phyloP scores from a whole-genome alignment of 2,329 filamentous ascomycete species.

The Paecilomyces niveus region DNA sequence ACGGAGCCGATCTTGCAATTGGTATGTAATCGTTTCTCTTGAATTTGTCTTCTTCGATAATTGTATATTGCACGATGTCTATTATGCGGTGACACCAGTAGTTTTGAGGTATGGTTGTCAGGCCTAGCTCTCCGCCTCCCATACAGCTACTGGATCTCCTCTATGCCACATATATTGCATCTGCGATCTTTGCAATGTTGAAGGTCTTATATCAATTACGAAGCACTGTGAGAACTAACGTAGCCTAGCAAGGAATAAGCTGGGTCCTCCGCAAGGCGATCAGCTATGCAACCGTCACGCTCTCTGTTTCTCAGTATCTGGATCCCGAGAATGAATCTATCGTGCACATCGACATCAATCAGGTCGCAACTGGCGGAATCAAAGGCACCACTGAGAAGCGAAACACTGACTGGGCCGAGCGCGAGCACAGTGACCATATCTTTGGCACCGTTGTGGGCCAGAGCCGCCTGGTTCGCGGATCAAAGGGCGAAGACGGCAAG shows the following conservation, averaged over 20 bases:
- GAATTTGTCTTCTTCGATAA: not conserved
- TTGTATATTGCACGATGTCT: not conserved
- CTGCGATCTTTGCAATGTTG: not conserved
- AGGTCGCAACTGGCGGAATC: conserved; percentile 64
- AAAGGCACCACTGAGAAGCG: conserved; percentile 57
- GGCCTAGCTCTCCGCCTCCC: not conserved
- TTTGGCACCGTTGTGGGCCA: conserved; percentile 66
- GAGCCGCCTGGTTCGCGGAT: conserved; percentile 43
- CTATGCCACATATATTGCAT: conserved; percentile 1
- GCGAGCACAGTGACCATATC: conserved; percentile 68
- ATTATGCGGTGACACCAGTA: not conserved
- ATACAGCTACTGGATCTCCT: not conserved
- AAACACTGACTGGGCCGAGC: conserved; percentile 50
- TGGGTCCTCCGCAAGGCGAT: conserved; percentile 70
- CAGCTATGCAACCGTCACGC: conserved; percentile 59
- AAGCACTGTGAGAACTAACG: conserved; percentile 6
- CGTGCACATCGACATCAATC: conserved; percentile 64
- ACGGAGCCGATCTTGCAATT: conserved; percentile 63
- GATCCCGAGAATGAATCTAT: conserved; percentile 35
- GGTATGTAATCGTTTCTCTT: conserved; percentile 21
- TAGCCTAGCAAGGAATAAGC: conserved; percentile 55
- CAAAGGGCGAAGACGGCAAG: conserved; percentile 30
- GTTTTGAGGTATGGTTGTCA: not conserved
- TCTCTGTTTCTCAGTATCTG: conserved; percentile 53
- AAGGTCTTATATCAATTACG: not conserved